A percentile compares a stretch with the other conserved stretches of the same genome.
Conservation (phyloP, 176 grass and related monocot species). For the Musa troglodytarum region DNA sequence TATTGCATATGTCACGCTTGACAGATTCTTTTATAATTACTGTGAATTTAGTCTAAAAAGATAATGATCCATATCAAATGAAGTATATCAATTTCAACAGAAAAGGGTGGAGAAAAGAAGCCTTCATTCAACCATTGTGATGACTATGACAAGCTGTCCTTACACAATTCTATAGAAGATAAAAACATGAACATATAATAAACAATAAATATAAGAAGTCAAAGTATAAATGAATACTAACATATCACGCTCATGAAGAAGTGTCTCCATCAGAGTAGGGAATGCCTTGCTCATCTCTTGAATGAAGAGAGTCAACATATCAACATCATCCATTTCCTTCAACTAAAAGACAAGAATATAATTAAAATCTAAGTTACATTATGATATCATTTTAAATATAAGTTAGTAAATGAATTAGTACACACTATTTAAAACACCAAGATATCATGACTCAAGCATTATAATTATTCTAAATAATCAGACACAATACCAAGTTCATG, state of each 20-base stretch:
- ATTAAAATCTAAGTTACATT: neutral
- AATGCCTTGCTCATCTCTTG: constrained; percentile 98
- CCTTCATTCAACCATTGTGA: neutral
- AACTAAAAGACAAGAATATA: constrained; percentile 39
- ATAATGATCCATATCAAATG: too few species aligned
- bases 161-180: neutral
- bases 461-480: too few species aligned
- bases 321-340: constrained; percentile 92
- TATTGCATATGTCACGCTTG: too few species aligned
- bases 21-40: too few species aligned
- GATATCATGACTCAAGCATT: too few species aligned
- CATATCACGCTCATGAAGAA: constrained; percentile 86
- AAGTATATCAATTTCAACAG: too few species aligned
- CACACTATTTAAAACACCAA: neutral
- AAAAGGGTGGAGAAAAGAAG: neutral
- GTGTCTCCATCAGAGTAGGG: constrained; percentile 79
- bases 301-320: constrained; percentile 81
- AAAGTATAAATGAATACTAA: constrained; percentile 31
- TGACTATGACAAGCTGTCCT: neutral
- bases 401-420: neutral
- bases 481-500: too few species aligned
- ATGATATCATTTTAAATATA: neutral
- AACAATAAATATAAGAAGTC: neutral
- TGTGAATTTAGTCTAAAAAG: too few species aligned
- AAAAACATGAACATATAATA: neutral